A percentile compares a stretch with the other conserved stretches of the same genome.
Evolutionary conservation across 2,329 filamentous ascomycete genomes (phyloP).

Genomic region (Colletotrichum spaethianum): DNA sequence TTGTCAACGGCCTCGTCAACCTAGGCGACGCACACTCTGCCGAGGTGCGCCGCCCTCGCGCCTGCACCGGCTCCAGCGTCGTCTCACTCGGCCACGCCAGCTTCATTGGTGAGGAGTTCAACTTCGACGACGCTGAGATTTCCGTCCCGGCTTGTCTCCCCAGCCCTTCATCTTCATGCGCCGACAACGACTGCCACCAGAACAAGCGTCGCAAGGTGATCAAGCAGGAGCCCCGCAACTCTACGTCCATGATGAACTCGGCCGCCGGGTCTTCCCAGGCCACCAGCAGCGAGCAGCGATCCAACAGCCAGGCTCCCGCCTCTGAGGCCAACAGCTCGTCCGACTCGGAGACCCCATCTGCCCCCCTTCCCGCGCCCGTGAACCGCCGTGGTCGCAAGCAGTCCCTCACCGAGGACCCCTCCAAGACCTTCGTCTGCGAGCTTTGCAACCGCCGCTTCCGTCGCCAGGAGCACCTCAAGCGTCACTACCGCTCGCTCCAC

Average conservation of each 20-base stretch:
- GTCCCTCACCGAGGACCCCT: conserved; percentile 96
- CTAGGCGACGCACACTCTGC: conserved; percentile 54
- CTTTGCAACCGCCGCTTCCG: conserved; percentile 98
- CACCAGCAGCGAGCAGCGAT: conserved; percentile 53
- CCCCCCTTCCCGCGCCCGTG: conserved; percentile 69
- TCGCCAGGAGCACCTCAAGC: conserved; percentile 97
- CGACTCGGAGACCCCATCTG: conserved; percentile 62
- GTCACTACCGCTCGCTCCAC: conserved; percentile 97
- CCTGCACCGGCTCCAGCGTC: conserved; percentile 77
- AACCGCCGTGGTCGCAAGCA: conserved; percentile 98
- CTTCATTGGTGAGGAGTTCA: conserved; percentile 80
- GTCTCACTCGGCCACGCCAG: conserved; percentile 81
- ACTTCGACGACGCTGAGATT: conserved; percentile 77
- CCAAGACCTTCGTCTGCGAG: conserved; percentile 98
- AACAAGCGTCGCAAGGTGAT: conserved; percentile 69
- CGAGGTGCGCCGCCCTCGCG: conserved; percentile 79
- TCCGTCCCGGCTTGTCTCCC: conserved; percentile 74
- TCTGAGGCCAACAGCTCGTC: conserved; percentile 54
- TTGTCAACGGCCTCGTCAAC: conserved; percentile 45
- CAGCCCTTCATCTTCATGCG: conserved; percentile 71
- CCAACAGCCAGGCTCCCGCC: conserved; percentile 49
- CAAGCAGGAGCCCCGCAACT: conserved; percentile 59
- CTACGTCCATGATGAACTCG: conserved; percentile 60
- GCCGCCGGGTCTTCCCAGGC: conserved; percentile 54
- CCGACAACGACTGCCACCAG: conserved; percentile 64